These are phyloP conservation scores for Takakia lepidozioides DNA, from an alignment of 225 moss, liverwort and hornwort species.

Conservation along the genomic window DNA sequence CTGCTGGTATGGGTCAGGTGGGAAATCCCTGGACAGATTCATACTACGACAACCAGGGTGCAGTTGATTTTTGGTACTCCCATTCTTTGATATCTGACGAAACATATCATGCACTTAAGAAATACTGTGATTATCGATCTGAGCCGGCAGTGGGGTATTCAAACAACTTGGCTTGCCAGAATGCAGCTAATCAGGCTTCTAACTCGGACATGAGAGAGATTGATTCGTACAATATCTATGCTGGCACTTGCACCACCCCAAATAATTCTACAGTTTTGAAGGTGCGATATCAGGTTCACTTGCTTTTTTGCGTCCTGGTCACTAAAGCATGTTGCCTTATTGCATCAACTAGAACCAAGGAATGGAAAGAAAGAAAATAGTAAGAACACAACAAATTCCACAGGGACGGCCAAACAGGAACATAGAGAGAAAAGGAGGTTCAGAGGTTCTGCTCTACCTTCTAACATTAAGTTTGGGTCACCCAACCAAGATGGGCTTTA, in stretches of 20 bases:
- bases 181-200: constrained; percentile 46
- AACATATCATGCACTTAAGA: constrained; percentile 36
- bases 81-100: constrained; percentile 76
- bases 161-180: constrained; percentile 32
- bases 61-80: constrained; percentile 75
- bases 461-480: too few relatives aligned
- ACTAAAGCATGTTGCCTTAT: too few relatives aligned
- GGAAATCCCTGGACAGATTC: constrained; percentile 94
- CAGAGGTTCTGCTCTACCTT: too few relatives aligned
- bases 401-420: too few relatives aligned
- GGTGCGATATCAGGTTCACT: too few relatives aligned
- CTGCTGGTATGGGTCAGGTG: constrained; percentile 51
- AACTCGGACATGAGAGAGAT: constrained; percentile 52
- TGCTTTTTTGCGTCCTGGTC: too few relatives aligned
- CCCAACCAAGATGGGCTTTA: too few relatives aligned
- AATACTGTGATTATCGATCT: constrained; percentile 47
- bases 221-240: constrained; percentile 54
- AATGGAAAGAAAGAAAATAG: too few relatives aligned
- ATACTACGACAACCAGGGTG: constrained; percentile 82
- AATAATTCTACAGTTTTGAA: constrained; percentile 22
- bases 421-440: too few relatives aligned
- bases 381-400: too few relatives aligned
- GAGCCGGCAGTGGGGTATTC: constrained; percentile 54
- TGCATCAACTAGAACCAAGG: too few relatives aligned
- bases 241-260: constrained; percentile 42